Evolutionary conservation across 1,139 yeast species (phyloP), one percentile per base, ranked within the genome.

Genomic region (Candida labiduridarum): DNA sequence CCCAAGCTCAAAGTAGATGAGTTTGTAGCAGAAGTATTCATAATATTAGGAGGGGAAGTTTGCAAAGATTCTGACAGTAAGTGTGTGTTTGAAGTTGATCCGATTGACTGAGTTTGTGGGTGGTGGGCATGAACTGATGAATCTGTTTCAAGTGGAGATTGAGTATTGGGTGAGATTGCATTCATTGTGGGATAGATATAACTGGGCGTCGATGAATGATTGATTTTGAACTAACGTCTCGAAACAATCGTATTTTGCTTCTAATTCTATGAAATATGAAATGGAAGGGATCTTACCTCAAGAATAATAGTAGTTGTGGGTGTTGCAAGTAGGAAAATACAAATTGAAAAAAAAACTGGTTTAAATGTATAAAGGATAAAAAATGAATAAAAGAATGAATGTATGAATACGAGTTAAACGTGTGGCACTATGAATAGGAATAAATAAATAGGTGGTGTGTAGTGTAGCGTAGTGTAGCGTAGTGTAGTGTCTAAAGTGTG

Each of bases 1-100:
- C 59, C 59, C 29, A 54, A 48, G 40, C 48, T 45, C 31, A 45
- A 47, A 6, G 36, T 27, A 16, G 49, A 45, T 6, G 41, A 31
- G 29, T 42, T 45, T 15, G 44, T 29, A 14, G 22, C 35, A 7
- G 42, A 30, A 6, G 45, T 34, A 10, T 14, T 25, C 41, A 42
- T 41, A 14, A 33, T 18, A 29, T 40, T 15, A 14, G 47, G 48
- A 30, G 50, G 44, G 4, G 41, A 15, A 2, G 22, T 38, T 25
- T 38, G 30, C 25, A 29, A 22, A 7, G 41, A 38, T 7, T 22
- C 41, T 25, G 30, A 38, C n/a, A 29, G 22, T n/a, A 38, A 30
- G 8, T 22, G 41, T 38, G 41, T 22, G 10, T 38, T 19, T 38
- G 30, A 19, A 25, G 15, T 38, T 19, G 30, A 25, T 19, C 29